A percentile compares a stretch with the other conserved stretches of the same genome.
Evolutionary conservation across 352 stramenopile genomes (phyloP).

Genomic region (Pythium aphanidermatum): DNA sequence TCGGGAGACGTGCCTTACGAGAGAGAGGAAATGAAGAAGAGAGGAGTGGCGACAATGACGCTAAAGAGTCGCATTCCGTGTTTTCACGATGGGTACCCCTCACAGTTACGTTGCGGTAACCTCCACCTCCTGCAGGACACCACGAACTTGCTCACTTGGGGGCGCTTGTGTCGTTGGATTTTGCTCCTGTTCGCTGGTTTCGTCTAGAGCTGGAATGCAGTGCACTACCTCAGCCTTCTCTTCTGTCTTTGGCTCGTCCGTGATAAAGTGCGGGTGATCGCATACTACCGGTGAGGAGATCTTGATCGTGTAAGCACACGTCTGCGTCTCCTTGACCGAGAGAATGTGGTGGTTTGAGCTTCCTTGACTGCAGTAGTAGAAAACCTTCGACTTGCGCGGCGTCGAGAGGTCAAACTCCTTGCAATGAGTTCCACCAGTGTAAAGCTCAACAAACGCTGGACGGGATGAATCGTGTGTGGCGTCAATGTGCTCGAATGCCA

Average conservation of each 20-base stretch:
- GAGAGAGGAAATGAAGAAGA: too few relatives aligned
- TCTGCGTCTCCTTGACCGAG: conserved; percentile 74
- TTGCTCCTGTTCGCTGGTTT: background rate
- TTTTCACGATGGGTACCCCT: too few relatives aligned
- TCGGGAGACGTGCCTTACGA: too few relatives aligned
- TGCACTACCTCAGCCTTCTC: conserved; percentile 55
- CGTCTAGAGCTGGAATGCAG: conserved; percentile 40
- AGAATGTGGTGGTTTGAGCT: conserved; percentile 65
- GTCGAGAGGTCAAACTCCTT: conserved; percentile 60
- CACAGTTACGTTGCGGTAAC: too few relatives aligned
- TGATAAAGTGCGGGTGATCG: conserved; percentile 78
- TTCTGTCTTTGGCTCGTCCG: conserved; percentile 51
- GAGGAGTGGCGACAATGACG: too few relatives aligned
- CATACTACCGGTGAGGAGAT: conserved; percentile 68
- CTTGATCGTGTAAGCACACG: conserved; percentile 79
- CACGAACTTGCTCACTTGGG: background rate
- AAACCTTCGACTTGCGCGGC: conserved; percentile 56
- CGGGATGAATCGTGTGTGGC: conserved; percentile 65
- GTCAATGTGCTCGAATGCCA: conserved; percentile 75
- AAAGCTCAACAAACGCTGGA: conserved; percentile 65
- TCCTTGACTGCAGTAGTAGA: conserved; percentile 73
- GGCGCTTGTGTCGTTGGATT: background rate
- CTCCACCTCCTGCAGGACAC: background rate
- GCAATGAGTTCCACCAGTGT: conserved; percentile 62
- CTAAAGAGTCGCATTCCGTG: too few relatives aligned